A percentile compares a stretch with the other conserved stretches of the same genome.
These are phyloP conservation scores for Cerioporus squamosus DNA, from an alignment of 1,284 basidiomycete genomes.

Conservation along the genomic window DNA sequence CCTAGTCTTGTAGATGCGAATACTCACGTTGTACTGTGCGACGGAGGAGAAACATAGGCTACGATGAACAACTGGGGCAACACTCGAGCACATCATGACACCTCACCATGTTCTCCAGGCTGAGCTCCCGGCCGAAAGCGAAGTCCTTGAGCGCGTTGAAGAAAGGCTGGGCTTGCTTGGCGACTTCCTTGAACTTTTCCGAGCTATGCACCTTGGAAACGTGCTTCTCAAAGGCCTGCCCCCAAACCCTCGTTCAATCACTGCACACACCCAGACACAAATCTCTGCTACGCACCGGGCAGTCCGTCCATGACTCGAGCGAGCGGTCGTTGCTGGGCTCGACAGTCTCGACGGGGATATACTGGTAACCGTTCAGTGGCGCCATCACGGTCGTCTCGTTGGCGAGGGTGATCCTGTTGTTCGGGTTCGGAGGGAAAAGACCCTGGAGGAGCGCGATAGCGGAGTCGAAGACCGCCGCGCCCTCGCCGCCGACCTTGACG, in stretches of 20 bases:
- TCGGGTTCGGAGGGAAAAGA: slow-evolving; percentile 73
- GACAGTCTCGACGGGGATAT: slow-evolving; percentile 83
- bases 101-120: slow-evolving; percentile 72
- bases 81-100: neutral
- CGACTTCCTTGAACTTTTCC: slow-evolving; percentile 65
- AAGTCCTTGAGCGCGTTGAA: slow-evolving; percentile 67
- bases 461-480: slow-evolving; percentile 83
- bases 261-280: neutral
- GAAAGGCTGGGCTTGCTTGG: slow-evolving; percentile 62
- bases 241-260: neutral
- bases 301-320: slow-evolving; percentile 85
- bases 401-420: slow-evolving; percentile 74
- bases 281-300: slow-evolving; percentile 56
- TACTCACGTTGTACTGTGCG: slow-evolving; percentile 67
- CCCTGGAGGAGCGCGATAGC: slow-evolving; percentile 80
- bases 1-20: neutral
- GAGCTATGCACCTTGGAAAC: slow-evolving; percentile 59
- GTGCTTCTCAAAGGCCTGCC: slow-evolving; percentile 67
- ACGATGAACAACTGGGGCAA: neutral
- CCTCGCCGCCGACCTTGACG: slow-evolving; percentile 85
- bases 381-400: slow-evolving; percentile 77
- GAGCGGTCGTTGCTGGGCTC: slow-evolving; percentile 83
- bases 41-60: neutral
- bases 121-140: slow-evolving; percentile 69
- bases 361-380: slow-evolving; percentile 86